phyloP scores from a whole-genome alignment of 257 asterid genomes.

The Primulina tabacum region DNA sequence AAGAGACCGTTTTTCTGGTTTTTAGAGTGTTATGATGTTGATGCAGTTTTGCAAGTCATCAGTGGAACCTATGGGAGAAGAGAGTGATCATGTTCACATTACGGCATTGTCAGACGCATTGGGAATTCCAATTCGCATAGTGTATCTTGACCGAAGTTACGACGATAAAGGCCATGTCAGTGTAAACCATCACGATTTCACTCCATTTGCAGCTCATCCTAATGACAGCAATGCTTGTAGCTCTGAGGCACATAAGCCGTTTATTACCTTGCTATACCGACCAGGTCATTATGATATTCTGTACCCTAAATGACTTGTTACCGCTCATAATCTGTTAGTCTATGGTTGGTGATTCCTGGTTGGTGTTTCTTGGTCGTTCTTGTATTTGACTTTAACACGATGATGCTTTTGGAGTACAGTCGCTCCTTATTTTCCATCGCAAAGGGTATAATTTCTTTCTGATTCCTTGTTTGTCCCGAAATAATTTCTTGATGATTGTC shows the following conservation, averaged over 20 bases:
- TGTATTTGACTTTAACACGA: neutral
- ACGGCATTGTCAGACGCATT: slow-evolving; percentile 89
- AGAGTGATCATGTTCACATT: slow-evolving; percentile 95
- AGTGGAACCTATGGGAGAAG: slow-evolving; percentile 99
- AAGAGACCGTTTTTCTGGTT: slow-evolving; percentile 4
- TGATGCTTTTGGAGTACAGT: neutral
- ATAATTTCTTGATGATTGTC: neutral
- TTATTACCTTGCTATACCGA: slow-evolving; percentile 77
- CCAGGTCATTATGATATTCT: slow-evolving; percentile 96
- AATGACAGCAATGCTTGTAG: slow-evolving; percentile 23
- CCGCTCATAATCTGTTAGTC: slow-evolving; percentile 11
- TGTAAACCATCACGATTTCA: slow-evolving; percentile 91
- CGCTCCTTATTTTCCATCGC: neutral
- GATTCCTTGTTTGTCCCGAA: neutral
- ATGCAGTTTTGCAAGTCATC: slow-evolving; percentile 96
- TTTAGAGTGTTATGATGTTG: slow-evolving; percentile 18
- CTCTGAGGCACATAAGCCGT: slow-evolving; percentile 42
- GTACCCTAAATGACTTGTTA: slow-evolving; percentile 52
- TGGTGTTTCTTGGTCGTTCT: neutral
- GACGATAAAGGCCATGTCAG: slow-evolving; percentile 70
- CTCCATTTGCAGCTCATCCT: slow-evolving; percentile 35
- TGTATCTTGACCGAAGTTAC: slow-evolving; percentile 85
- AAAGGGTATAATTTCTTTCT: neutral
- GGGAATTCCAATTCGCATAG: slow-evolving; percentile 84
- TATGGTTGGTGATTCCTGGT: neutral